Base-by-base conservation (phyloP, 257 asterid species). In the Nyctanthes arbortristis region DNA sequence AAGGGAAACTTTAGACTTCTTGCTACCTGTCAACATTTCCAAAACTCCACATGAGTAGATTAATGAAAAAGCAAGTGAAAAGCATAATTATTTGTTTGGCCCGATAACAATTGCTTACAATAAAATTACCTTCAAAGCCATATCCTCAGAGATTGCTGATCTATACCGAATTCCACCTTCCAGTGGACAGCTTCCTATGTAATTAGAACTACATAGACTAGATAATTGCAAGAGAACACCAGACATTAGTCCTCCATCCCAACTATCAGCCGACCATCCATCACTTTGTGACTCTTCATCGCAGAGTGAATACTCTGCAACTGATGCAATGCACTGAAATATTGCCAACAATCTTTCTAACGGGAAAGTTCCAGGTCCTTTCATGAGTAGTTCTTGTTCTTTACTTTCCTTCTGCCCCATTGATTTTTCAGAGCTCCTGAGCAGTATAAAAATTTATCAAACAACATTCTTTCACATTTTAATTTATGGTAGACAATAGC, bases 281-380 rank as follows among this genome's bases (percentile, higher is more conserved):
- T 61, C 80, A 73, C 70, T 68, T 68, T 76, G 77, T 36, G 62
- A 82, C 29, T 82, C 88, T 76, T 84, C 96, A 30, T 81, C 92
- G 67, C 70, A 84, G 16, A 78, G 79, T 62, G 84, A 75, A 78
- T 78, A 81, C 11, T 91, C 96, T 43, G 80, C 89, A 62, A 84
- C 89, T 61, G 96, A 87, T 75, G 96, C 66, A 58, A 94, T 84
- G 80, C 99, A 94, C 75, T 91, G 93, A 73, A 71, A 91, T 73
- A 94, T 88, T 58, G 96, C 99, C 68, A 94, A 77, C 73, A 94
- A 76, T 81, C 98, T 89, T 77, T 94, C 99, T 66, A 94, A 72
- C 0, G 98, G 99, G 78, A 94, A 94, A 37, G 89, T 86, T 71
- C 96, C 98, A 12, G 99, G 98, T 30, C 97, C 97, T 87, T 94